Base-by-base conservation (phyloP, 345 rosid species). In the Gossypium sturtianum region DNA sequence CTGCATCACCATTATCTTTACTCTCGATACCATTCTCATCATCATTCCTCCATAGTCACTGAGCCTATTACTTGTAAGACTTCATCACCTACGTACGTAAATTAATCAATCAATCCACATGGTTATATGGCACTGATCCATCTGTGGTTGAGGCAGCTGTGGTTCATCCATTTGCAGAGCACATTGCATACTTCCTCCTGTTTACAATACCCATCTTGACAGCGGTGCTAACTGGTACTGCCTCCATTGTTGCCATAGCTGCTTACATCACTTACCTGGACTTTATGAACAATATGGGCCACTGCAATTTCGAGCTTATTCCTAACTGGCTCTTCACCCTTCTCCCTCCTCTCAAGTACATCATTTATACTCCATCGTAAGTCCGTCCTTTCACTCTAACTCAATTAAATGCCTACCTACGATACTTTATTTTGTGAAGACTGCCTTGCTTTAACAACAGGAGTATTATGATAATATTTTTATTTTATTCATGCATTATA, bases 1-100 rank as follows among this genome's bases (percentile, higher is more conserved):
- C 80, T 93, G 4, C 98, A 93, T 76, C 98, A 91, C 78, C 93
- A 91, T 78, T 89, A 59, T 70, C 93, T 93, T 70, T 93, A 93
- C 83, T 83, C 92, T 44, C 93, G 95, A 57, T 89, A 93, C 79
- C 98, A 91, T 70, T 93, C 98, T n/a, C 98, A 93, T 45, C 98
- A 90, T 72, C 97, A 91, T 79, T 86, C 95, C 56, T 93, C 98
- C 68, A 86, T 91, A 3, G 93, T 80, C 83, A 91, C 93, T 17
- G 93, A 93, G 76, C 95, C 98, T n/a, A 93, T 89, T 68, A 85
- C 93, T 12, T 87, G 93, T 89, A 82, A 77, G 81, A 38, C 34
- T 34, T 34, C 41, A 34, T 34, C 41, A 34, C 41, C 41, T 34
- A 34, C 41, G 41, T 34, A 34, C 41, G 41, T 34, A 34, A 34